These are phyloP conservation scores for Cephalotrichum gorgonifer DNA, from an alignment of 2,329 filamentous ascomycete genomes.

Conservation along the genomic window DNA sequence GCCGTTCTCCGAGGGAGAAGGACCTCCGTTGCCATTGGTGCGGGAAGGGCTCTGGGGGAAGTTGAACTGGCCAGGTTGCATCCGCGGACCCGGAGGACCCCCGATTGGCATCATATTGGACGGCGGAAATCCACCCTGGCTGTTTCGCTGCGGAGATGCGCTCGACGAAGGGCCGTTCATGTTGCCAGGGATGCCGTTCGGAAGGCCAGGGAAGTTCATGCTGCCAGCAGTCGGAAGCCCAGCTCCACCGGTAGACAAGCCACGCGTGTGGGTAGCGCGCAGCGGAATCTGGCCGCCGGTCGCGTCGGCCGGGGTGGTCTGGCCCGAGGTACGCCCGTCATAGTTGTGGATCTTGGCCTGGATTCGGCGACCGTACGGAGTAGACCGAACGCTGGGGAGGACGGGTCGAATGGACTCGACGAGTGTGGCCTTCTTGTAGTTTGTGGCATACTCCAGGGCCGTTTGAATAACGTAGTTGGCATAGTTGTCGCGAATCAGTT, in stretches of 20 bases:
- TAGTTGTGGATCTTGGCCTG: constrained; percentile 70
- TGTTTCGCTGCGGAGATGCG: background rate
- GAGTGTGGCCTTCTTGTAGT: constrained; percentile 60
- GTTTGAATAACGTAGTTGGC: constrained; percentile 99
- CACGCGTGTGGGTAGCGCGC: constrained; percentile 29
- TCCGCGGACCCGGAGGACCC: background rate
- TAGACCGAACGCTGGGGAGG: constrained; percentile 74
- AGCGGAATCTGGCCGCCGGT: constrained; percentile 44
- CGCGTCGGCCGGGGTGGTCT: constrained; percentile 40
- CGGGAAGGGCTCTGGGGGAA: constrained; percentile 3
- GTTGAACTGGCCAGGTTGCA: background rate
- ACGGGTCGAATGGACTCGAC: constrained; percentile 81
- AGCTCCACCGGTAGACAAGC: constrained; percentile 26
- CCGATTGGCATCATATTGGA: constrained; percentile 2
- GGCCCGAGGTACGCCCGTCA: constrained; percentile 40
- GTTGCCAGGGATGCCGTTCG: constrained; percentile 12
- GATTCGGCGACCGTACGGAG: constrained; percentile 89
- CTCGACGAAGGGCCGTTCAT: background rate
- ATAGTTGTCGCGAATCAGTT: constrained; percentile 81
- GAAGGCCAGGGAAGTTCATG: constrained; percentile 17
- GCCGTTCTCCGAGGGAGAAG: constrained; percentile 20
- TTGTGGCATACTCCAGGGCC: constrained; percentile 74
- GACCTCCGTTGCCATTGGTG: constrained; percentile 14
- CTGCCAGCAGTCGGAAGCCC: constrained; percentile 20
- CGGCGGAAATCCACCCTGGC: constrained; percentile 1